Conservation (phyloP, 305 asterid genomes). For the Fraxinus sp. region DNA sequence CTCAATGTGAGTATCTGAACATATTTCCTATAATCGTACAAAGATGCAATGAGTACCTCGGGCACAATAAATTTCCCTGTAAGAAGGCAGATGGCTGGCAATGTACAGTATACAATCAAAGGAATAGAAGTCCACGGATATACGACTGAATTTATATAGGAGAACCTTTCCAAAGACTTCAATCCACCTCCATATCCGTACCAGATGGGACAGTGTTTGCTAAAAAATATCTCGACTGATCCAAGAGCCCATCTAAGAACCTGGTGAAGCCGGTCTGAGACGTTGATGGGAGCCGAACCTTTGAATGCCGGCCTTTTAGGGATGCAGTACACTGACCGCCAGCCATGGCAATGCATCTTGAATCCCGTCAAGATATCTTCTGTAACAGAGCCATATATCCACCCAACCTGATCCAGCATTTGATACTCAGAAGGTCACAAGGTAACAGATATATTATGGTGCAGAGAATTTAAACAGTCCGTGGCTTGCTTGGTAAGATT, state of each 20-base stretch:
- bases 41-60: background rate
- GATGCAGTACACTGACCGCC: conserved; percentile 89
- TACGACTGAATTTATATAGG: too few relatives aligned
- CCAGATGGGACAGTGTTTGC: conserved; percentile 89
- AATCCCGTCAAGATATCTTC: conserved; percentile 89
- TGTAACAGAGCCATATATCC: conserved; percentile 86
- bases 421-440: conserved; percentile 1
- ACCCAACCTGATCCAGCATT: conserved; percentile 60
- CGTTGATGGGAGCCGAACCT: too few relatives aligned
- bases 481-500: background rate
- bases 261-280: conserved; percentile 86
- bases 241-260: conserved; percentile 95
- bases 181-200: conserved; percentile 87
- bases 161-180: conserved; percentile 50
- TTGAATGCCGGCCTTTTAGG: conserved; percentile 70
- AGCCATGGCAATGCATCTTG: conserved; percentile 90
- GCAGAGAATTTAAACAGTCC: background rate
- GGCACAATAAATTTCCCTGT: too few relatives aligned
- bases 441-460: background rate
- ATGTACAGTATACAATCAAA: too few relatives aligned
- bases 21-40: background rate
- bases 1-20: background rate
- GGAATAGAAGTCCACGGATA: too few relatives aligned
- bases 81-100: too few relatives aligned
- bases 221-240: conserved; percentile 77